Evolutionary conservation across 2,329 filamentous ascomycete genomes (phyloP), one percentile per base, ranked within the genome.

Genomic region (Aureobasidium pullulans): DNA sequence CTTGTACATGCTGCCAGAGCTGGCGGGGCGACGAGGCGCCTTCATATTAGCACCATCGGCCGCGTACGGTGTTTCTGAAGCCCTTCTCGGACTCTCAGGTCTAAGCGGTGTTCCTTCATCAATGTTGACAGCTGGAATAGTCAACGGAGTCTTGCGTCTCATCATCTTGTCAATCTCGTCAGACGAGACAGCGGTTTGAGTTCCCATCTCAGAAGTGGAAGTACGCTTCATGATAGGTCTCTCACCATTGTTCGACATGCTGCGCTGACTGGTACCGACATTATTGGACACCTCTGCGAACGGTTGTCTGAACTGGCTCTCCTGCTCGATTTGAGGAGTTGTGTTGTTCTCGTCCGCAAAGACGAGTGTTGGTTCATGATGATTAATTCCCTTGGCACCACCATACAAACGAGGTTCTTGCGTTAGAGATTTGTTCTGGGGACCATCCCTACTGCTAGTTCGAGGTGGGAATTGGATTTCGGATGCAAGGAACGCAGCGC

Each of bases 151-250:
- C 65, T 83, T 84, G 57, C 80, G 78, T 64, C 81, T 81, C 59
- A 95, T 74, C 67, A 96, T 79, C 59, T 84, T 81, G 65, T 96
- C 91, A 63, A 96, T 90, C 59, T 88, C 85, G 52, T 88, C 83
- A 0, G 89, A 83, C n/a, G 90, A 95, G 32, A 96, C 78, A 40
- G 87, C 80, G 28, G 92, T 96, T 74, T 96, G 93, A 13, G 88
- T 87, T 57, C 86, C 83, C 64, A 88, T 86, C 66, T 96, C 90
- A 19, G 79, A 59, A 46, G 57, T 59, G 31, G 47, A 39, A 15
- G 10, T 44, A 7, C 57, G 46, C 19, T 53, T 59, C 15, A 59
- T 36, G 4, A 15, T 10, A 46, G 57, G 57, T 32, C 40, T 52
- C 28, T 40, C 57, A n/a, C 39, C 39, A 19, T 46, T 48, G 37